Conservation (phyloP, 352 stramenopile species). For the Phytophthora cactorum region DNA sequence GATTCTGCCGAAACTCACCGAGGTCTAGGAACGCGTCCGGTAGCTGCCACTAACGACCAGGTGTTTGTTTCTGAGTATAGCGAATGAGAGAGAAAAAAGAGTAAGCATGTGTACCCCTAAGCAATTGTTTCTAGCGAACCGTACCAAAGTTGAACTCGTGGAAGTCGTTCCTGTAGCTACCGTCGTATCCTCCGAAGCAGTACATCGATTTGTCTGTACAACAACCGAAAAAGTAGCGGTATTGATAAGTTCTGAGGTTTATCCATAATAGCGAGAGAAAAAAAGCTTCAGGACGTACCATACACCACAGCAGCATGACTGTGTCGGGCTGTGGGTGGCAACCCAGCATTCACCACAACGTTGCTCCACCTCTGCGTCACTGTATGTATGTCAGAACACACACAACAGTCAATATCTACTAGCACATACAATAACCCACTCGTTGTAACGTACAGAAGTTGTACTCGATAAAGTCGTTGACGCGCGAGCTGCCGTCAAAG, state of each 20-base stretch:
- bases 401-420: slow-evolving; percentile 10
- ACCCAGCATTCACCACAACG: slow-evolving; percentile 76
- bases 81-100: slow-evolving; percentile 3
- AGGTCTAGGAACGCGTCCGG: slow-evolving; percentile 70
- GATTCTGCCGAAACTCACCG: slow-evolving; percentile 39
- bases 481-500: slow-evolving; percentile 92
- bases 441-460: slow-evolving; percentile 85
- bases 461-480: slow-evolving; percentile 97
- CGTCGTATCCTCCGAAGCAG: slow-evolving; percentile 96
- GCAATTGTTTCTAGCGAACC: not conserved
- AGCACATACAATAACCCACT: slow-evolving; percentile 2
- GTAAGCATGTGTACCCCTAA: slow-evolving; percentile 7
- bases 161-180: slow-evolving; percentile 95
- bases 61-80: slow-evolving; percentile 64
- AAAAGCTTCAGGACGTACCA: slow-evolving; percentile 37
- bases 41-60: slow-evolving; percentile 89
- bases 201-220: slow-evolving; percentile 81
- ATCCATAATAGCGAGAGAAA: not conserved
- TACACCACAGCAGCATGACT: slow-evolving; percentile 95
- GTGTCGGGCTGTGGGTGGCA: slow-evolving; percentile 93
- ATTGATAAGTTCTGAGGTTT: not conserved
- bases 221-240: not conserved
- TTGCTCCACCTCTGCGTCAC: slow-evolving; percentile 84
- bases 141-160: slow-evolving; percentile 95
- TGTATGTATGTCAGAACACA: slow-evolving; percentile 22